These are phyloP conservation scores for Xerocomus spinulosus DNA, from an alignment of 768 basidiomycete species.

Conservation along the genomic window DNA sequence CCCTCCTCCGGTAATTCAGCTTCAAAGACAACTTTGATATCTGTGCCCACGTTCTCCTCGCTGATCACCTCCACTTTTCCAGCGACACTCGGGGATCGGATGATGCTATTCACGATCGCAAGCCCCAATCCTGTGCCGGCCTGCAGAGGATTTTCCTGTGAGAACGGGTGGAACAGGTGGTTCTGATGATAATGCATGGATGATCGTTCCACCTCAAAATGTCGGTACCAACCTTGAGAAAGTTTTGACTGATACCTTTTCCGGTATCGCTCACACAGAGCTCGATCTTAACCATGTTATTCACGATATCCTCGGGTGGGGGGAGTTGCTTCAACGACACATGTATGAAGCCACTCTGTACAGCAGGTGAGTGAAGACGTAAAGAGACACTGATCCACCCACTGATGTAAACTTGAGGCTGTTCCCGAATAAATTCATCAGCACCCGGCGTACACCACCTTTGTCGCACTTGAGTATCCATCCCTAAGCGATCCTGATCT, in stretches of 20 bases:
- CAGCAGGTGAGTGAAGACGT: slow-evolving; percentile 2
- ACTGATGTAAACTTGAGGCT: slow-evolving; percentile 89
- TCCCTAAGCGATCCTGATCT: slow-evolving; percentile 45
- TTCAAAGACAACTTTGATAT: slow-evolving; percentile 81
- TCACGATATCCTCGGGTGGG: slow-evolving; percentile 45
- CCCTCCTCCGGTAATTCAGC: slow-evolving; percentile 55
- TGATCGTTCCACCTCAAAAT: neutral
- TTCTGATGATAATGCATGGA: slow-evolving; percentile 45
- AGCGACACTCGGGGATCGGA: slow-evolving; percentile 76
- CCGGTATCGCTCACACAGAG: slow-evolving; percentile 85
- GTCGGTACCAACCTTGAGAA: slow-evolving; percentile 61
- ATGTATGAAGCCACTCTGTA: slow-evolving; percentile 81
- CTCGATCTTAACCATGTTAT: slow-evolving; percentile 69
- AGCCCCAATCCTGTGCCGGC: slow-evolving; percentile 91
- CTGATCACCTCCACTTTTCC: slow-evolving; percentile 95
- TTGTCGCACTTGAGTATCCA: slow-evolving; percentile 88
- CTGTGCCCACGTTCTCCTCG: slow-evolving; percentile 84
- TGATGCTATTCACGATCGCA: slow-evolving; percentile 92
- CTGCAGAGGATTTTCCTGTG: slow-evolving; percentile 92
- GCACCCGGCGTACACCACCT: slow-evolving; percentile 83
- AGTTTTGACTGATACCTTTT: slow-evolving; percentile 93
- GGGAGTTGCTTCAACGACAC: slow-evolving; percentile 75
- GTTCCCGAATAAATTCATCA: slow-evolving; percentile 96
- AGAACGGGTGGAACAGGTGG: slow-evolving; percentile 94
- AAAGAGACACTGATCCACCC: slow-evolving; percentile 21